phyloP scores from a whole-genome alignment of 164 flowering plant genomes.

The Magnolia sinica region DNA sequence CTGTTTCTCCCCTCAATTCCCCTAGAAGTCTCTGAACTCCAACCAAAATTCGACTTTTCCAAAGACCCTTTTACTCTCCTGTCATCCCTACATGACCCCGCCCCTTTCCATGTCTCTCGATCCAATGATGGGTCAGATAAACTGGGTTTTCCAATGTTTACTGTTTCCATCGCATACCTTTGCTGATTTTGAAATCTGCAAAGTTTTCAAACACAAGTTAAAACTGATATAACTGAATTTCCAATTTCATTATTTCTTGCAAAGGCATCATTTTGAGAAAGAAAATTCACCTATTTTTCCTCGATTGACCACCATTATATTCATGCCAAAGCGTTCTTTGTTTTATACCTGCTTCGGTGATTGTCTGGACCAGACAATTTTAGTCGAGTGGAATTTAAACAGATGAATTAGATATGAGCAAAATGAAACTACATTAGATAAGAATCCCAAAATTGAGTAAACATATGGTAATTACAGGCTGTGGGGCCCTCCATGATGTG shows the following conservation, averaged over 20 bases:
- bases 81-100: constrained; percentile 11
- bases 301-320: constrained; percentile 6
- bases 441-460: neutral
- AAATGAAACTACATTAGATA: neutral
- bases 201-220: too few relatives aligned
- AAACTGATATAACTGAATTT: too few relatives aligned
- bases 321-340: constrained; percentile 38
- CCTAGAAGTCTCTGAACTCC: neutral
- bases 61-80: neutral
- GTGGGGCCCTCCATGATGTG: neutral
- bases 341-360: constrained; percentile 19
- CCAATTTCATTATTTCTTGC: neutral
- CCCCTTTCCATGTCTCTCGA: neutral
- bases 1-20: neutral
- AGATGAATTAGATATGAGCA: neutral
- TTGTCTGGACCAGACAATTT: constrained; percentile 19
- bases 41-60: neutral
- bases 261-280: neutral
- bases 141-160: neutral
- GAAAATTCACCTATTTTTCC: neutral
- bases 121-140: neutral
- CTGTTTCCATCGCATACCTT: neutral
- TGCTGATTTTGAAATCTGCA: neutral
- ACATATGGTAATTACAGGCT: neutral
- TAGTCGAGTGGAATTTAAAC: neutral